phyloP scores from a whole-genome alignment of 495 filamentous ascomycete species.

The Glarea lozoyensis region DNA sequence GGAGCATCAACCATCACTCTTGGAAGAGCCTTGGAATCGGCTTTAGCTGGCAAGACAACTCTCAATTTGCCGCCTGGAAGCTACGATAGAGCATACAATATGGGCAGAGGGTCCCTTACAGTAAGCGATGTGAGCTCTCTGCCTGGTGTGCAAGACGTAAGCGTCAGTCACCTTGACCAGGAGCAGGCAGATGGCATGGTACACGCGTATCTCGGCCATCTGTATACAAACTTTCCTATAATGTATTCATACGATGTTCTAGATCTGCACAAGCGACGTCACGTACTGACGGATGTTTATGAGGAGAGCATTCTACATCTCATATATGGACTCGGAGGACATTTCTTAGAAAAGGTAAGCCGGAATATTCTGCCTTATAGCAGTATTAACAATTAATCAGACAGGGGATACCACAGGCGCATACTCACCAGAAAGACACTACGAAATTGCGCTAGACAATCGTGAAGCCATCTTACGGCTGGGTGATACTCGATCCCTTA shows the following conservation, averaged over 20 bases:
- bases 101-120: not conserved
- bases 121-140: not conserved
- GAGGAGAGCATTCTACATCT: slow-evolving; percentile 24
- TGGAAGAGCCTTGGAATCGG: slow-evolving; percentile 4
- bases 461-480: slow-evolving; percentile 20
- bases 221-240: slow-evolving; percentile 23
- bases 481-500: slow-evolving; percentile 23
- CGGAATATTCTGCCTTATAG: not conserved
- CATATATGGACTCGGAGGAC: slow-evolving; percentile 23
- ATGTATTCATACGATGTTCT: slow-evolving; percentile 19
- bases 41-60: not conserved
- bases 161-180: slow-evolving; percentile 6
- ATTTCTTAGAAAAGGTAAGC: slow-evolving; percentile 24
- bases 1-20: slow-evolving; percentile 3
- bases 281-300: slow-evolving; percentile 21
- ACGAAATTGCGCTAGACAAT: slow-evolving; percentile 22
- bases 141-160: not conserved
- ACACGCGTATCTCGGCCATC: slow-evolving; percentile 23
- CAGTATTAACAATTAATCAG: not conserved
- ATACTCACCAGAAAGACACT: slow-evolving; percentile 24
- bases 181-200: slow-evolving; percentile 20
- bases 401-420: slow-evolving; percentile 21
- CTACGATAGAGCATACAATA: not conserved
- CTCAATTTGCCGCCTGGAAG: not conserved
- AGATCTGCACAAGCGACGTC: slow-evolving; percentile 22